These are phyloP conservation scores for Pigoraptor vietnamica DNA, from an alignment of 78 protist species.

Conservation along the genomic window DNA sequence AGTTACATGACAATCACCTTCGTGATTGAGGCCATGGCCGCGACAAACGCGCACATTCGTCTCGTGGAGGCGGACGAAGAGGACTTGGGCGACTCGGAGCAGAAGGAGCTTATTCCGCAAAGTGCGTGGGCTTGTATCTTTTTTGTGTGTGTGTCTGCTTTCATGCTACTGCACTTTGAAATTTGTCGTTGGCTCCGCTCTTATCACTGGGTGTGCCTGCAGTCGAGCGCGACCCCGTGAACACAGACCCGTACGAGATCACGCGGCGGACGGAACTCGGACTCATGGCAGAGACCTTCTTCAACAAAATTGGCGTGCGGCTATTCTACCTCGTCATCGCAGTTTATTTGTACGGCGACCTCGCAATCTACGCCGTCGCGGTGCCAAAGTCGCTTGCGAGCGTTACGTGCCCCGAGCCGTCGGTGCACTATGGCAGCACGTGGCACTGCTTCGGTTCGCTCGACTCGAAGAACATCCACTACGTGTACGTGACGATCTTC, in stretches of 20 bases:
- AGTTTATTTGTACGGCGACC: slow-evolving; percentile 46
- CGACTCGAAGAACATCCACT: background rate
- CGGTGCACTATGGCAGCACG: background rate
- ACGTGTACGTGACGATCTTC: slow-evolving; percentile 13
- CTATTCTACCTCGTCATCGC: slow-evolving; percentile 15
- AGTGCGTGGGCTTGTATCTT: background rate
- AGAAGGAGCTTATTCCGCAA: background rate
- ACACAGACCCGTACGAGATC: background rate
- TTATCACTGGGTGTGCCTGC: no score
- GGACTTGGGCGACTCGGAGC: background rate
- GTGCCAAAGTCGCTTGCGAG: slow-evolving; percentile 21
- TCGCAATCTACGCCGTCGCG: slow-evolving; percentile 38
- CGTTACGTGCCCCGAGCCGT: background rate
- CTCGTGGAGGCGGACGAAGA: background rate
- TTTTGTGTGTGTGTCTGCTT: background rate
- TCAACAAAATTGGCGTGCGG: background rate
- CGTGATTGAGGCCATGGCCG: slow-evolving; percentile 31
- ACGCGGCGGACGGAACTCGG: slow-evolving; percentile 9
- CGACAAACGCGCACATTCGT: background rate
- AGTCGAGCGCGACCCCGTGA: no score
- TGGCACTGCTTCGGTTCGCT: slow-evolving; percentile 18
- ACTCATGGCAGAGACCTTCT: slow-evolving; percentile 11
- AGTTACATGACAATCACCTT: slow-evolving; percentile 13
- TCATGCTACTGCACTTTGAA: no score
- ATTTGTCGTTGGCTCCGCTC: no score